phyloP scores from a whole-genome alignment of 2,329 filamentous ascomycete species.

The Fusarium pseudocircinatum region DNA sequence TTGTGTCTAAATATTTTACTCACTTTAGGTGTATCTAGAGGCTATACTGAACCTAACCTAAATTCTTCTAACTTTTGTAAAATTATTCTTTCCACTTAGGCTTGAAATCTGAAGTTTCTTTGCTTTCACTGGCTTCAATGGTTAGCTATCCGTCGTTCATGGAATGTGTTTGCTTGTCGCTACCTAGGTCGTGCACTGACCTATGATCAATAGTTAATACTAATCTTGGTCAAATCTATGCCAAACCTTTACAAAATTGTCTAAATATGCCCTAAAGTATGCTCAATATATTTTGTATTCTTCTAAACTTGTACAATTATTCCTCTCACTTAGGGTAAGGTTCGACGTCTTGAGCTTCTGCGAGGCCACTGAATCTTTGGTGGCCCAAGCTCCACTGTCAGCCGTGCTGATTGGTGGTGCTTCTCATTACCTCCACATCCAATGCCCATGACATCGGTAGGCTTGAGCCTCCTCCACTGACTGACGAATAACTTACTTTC shows the following conservation, averaged over 20 bases:
- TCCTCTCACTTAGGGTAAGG: neutral
- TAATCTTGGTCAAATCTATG: neutral
- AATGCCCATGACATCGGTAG: neutral
- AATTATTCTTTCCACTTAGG: neutral
- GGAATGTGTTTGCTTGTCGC: neutral
- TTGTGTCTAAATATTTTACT: too few species aligned
- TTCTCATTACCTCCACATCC: neutral
- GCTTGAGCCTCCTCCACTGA: neutral
- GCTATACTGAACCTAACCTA: neutral
- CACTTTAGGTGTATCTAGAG: fast-evolving
- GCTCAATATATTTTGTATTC: neutral
- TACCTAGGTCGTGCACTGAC: fast-evolving
- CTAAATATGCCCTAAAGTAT: neutral
- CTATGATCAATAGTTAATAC: neutral
- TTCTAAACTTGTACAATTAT: neutral
- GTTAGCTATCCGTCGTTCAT: neutral
- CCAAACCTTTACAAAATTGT: too few species aligned
- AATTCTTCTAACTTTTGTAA: fast-evolving
- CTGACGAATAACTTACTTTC: neutral
- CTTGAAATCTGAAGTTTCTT: neutral
- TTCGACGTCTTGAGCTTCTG: too few species aligned
- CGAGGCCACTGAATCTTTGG: too few species aligned
- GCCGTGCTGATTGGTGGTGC: neutral
- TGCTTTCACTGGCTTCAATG: neutral
- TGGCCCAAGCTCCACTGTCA: neutral